A percentile compares a stretch with the other conserved stretches of the same genome.
phyloP scores from a whole-genome alignment of 495 filamentous ascomycete species.

The Penicillium argentinense region DNA sequence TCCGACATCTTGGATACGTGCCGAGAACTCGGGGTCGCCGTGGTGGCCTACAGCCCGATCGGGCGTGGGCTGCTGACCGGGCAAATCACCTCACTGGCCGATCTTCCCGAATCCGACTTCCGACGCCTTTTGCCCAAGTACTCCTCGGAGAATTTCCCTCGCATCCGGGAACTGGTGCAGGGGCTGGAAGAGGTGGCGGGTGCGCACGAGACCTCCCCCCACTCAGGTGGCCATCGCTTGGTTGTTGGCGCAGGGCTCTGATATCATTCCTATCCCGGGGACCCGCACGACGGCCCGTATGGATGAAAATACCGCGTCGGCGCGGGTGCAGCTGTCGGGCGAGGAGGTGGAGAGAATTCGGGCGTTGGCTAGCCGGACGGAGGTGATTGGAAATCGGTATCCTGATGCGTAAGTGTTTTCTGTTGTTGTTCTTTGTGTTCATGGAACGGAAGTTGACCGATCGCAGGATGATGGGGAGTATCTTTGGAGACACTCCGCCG shows the following conservation, averaged over 20 bases:
- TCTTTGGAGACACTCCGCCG: conserved; percentile 13
- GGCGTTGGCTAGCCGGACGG: conserved; percentile 6
- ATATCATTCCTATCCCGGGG: conserved; percentile 59
- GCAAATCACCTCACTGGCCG: conserved; percentile 38
- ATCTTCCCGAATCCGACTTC: conserved; percentile 47
- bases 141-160: conserved; percentile 48
- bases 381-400: conserved; percentile 13
- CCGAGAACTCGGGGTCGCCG: conserved; percentile 60
- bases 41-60: conserved; percentile 63
- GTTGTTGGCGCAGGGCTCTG: conserved; percentile 44
- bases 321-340: conserved; percentile 42
- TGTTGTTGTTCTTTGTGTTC: background rate
- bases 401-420: conserved; percentile 5
- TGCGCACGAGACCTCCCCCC: conserved; percentile 17
- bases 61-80: conserved; percentile 60
- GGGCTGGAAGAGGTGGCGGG: conserved; percentile 42
- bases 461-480: conserved; percentile 7
- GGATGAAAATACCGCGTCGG: conserved; percentile 53
- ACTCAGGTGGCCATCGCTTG: conserved; percentile 17
- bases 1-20: conserved; percentile 51
- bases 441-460: background rate
- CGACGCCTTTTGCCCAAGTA: conserved; percentile 45
- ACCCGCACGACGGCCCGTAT: conserved; percentile 53
- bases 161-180: conserved; percentile 50
- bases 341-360: conserved; percentile 40